A percentile compares a stretch with the other conserved stretches of the same genome.
Evolutionary conservation across 805 yeast genomes (phyloP).

Genomic region (Kuraishia capsulata): DNA sequence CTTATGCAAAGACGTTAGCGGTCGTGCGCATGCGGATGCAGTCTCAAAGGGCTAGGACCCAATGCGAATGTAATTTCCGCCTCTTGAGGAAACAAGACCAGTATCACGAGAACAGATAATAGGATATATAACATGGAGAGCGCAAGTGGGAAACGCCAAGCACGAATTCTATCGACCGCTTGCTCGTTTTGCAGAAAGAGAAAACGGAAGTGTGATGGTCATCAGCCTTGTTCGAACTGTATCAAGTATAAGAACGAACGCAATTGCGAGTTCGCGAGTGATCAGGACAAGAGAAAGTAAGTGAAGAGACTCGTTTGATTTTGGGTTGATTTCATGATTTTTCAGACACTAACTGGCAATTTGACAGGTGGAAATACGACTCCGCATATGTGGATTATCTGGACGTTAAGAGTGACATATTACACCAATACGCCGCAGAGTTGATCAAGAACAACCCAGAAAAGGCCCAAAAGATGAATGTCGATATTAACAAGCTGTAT

Average conservation of each 20-base stretch:
- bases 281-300: conserved; percentile 18
- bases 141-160: too few relatives aligned
- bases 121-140: too few relatives aligned
- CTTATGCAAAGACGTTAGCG: too few relatives aligned
- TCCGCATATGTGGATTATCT: conserved; percentile 21
- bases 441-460: conserved; percentile 13
- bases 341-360: background rate
- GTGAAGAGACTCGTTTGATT: background rate
- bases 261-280: conserved; percentile 12
- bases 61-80: too few relatives aligned
- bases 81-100: too few relatives aligned
- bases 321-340: background rate
- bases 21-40: too few relatives aligned
- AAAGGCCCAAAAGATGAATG: conserved; percentile 4
- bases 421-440: conserved; percentile 16
- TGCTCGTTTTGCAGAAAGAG: conserved; percentile 13
- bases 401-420: conserved; percentile 18
- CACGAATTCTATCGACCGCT: background rate
- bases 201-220: conserved; percentile 15
- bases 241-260: conserved; percentile 7
- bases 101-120: too few relatives aligned
- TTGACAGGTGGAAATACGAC: conserved; percentile 18
- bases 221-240: conserved; percentile 15
- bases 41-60: too few relatives aligned
- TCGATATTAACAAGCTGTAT: conserved; percentile 4